Conservation (phyloP, 2,329 filamentous ascomycete species). For the Magnaporthiopsis rhizophila region DNA sequence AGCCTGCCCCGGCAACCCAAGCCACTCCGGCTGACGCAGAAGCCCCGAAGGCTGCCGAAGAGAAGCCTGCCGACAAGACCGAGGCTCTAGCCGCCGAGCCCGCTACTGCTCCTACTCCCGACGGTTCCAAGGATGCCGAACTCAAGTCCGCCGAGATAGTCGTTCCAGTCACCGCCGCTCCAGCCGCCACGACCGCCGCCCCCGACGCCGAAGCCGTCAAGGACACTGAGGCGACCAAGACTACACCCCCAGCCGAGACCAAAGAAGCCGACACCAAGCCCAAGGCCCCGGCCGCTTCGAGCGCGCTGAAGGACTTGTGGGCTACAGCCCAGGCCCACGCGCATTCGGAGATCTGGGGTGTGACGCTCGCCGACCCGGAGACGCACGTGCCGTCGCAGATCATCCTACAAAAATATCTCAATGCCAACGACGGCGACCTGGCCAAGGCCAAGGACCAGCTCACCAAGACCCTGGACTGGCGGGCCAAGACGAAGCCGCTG, state of each 20-base stretch:
- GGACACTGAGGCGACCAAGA: neutral
- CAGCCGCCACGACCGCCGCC: too few species aligned
- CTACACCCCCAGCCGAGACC: neutral
- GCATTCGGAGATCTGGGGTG: constrained; percentile 81
- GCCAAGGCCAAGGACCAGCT: constrained; percentile 72
- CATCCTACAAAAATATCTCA: constrained; percentile 86
- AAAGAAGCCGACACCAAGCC: constrained; percentile 5
- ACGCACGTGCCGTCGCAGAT: constrained; percentile 68
- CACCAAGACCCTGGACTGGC: constrained; percentile 71
- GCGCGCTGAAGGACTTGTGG: constrained; percentile 18
- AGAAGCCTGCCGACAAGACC: neutral
- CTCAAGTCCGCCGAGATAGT: too few species aligned
- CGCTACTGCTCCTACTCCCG: neutral
- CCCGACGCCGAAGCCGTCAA: neutral
- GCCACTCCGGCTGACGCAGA: neutral
- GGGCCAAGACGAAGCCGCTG: constrained; percentile 65
- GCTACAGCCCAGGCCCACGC: constrained; percentile 21
- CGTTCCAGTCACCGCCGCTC: neutral
- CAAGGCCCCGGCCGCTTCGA: neutral
- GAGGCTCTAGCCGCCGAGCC: neutral
- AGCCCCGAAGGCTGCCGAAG: neutral
- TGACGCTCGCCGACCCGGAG: constrained; percentile 49
- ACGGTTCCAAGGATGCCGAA: neutral
- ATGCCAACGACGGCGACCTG: constrained; percentile 75
- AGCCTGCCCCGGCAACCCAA: neutral